Percentiles rank a stretch among this genome's conserved stretches.
Evolutionary conservation across 169 alveolate species (phyloP).

Genomic region (Plasmodium gonderi): DNA sequence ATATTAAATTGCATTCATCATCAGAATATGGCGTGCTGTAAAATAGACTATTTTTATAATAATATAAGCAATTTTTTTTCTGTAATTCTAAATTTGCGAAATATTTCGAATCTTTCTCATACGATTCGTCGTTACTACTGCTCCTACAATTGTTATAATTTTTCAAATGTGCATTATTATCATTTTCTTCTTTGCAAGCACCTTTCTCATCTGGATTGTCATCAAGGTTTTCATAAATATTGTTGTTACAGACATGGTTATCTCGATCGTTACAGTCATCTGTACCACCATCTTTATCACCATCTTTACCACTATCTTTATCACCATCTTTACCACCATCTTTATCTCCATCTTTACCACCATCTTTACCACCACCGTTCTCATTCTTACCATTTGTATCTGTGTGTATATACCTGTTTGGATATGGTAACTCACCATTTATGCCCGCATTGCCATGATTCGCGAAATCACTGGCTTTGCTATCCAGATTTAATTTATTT

Average conservation of each 20-base stretch:
- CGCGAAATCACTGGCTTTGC: neutral
- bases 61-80: constrained; percentile 42
- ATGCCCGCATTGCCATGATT: neutral
- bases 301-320: neutral
- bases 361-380: neutral
- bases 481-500: neutral
- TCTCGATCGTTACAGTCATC: neutral
- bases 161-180: neutral
- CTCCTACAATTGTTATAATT: neutral
- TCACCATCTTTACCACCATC: neutral
- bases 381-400: neutral
- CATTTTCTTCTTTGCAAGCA: neutral
- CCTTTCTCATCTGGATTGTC: neutral
- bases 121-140: neutral
- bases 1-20: neutral
- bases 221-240: neutral
- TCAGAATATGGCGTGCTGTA: constrained; percentile 9
- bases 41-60: constrained; percentile 49
- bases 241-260: neutral
- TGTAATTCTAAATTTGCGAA: constrained; percentile 11
- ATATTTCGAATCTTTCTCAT: constrained; percentile 24
- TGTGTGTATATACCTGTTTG: neutral
- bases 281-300: too few species aligned
- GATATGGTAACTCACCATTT: too few species aligned
- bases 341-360: neutral